Base-by-base conservation (phyloP, 2,329 filamentous ascomycete species). In the Colletotrichum theobromicola region DNA sequence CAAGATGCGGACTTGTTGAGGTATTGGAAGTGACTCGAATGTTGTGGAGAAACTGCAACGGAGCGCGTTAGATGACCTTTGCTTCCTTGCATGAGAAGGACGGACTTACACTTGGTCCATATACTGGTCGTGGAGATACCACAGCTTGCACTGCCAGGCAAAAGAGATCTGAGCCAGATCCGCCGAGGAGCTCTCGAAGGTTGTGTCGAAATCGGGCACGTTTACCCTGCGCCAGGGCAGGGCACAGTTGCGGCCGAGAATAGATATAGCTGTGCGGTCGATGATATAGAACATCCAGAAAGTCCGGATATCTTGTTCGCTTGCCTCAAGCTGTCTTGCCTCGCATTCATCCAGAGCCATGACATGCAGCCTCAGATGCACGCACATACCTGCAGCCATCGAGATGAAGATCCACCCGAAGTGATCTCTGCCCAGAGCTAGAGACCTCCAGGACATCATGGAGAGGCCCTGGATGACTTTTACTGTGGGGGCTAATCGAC, bases 251-350 rank as follows among this genome's bases (percentile, higher is more conserved):
- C 76, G 70, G 7, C 76, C 76, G 2, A 77, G 71, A 6, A 77
- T 75, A 2, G 76, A 75, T 16, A 77, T 77, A 32, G 76, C 74
- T 13, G 76, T 77, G 24, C 76, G 70, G 21, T 77, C 76, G 13
- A 75, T 76, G 24, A 77, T 70, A 35, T 77, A 77, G 46, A 77
- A 77, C 76, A 77, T 77, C 76, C 76, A 77, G 18, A 77, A 77
- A 1, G 71, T 76, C 15, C 71, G 64, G 9, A 76, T 75, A n/a
- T 77, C 74, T 5, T 72, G 55, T 28, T 75, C 71, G 7, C 64
- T 70, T 16, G 76, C 74, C 30, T 76, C 69, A n/a, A 76, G 70
- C 32, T 65, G 69, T 16, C 76, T 53, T 34, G 76, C 71, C 13
- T 63, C 67, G 53, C 74, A 77, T 28, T 76, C 76, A 7, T 76